A percentile compares a stretch with the other conserved stretches of the same genome.
Conservation (phyloP, 768 basidiomycete species). For the Tremella fuciformis region DNA sequence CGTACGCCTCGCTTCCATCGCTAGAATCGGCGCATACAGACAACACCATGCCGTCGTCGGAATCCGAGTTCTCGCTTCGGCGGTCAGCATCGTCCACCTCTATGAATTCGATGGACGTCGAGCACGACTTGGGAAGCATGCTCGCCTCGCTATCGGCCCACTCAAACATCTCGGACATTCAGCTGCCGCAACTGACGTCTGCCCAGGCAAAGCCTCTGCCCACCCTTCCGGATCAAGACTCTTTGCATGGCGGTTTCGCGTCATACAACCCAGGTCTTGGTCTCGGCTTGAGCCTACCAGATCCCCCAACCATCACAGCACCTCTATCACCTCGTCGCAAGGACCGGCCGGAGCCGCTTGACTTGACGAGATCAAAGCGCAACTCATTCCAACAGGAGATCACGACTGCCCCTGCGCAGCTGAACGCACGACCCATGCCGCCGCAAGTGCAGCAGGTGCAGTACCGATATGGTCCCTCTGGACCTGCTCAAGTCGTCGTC, state of each 20-base stretch:
- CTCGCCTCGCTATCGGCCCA: constrained; percentile 37
- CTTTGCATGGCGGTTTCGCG: no score
- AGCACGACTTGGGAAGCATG: constrained; percentile 47
- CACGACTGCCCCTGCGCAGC: constrained; percentile 11
- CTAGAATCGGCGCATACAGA: constrained; percentile 24
- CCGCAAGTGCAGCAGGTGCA: neutral
- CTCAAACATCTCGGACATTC: neutral
- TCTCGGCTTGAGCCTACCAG: constrained; percentile 26
- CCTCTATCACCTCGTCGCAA: constrained; percentile 29
- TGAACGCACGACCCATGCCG: neutral
- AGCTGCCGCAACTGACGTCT: no score
- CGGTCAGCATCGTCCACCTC: neutral
- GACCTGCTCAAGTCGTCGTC: neutral
- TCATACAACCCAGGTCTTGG: constrained; percentile 33
- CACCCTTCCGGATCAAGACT: no score
- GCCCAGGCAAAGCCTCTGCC: no score
- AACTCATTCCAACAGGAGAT: neutral
- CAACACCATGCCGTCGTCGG: constrained; percentile 30
- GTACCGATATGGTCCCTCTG: neutral
- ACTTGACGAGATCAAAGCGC: constrained; percentile 14
- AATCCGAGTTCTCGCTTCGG: constrained; percentile 36
- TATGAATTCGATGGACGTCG: constrained; percentile 28
- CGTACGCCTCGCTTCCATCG: constrained; percentile 41
- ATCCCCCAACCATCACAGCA: constrained; percentile 24
- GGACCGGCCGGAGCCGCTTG: constrained; percentile 20